A percentile compares a stretch with the other conserved stretches of the same genome.
Evolutionary conservation across 2,329 filamentous ascomycete genomes (phyloP).

Genomic region (Diaporthe caulivora): DNA sequence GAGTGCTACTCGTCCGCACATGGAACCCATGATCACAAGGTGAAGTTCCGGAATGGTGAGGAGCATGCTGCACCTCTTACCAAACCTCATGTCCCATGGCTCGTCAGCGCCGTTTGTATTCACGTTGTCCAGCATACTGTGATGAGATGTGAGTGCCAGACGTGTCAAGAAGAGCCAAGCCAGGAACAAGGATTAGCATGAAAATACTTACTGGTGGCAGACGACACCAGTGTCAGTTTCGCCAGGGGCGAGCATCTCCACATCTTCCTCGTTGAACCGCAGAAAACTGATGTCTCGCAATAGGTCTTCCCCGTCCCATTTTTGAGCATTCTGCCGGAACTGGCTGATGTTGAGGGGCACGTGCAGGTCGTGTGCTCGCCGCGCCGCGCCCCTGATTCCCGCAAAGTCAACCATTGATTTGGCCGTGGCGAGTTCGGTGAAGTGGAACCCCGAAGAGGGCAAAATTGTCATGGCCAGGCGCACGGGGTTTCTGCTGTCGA

Average conservation of each 20-base stretch:
- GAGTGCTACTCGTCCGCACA: conserved; percentile 75
- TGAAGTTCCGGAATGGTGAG: conserved; percentile 76
- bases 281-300: conserved; percentile 50
- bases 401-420: conserved; percentile 5
- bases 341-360: conserved; percentile 18
- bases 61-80: conserved; percentile 72
- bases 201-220: conserved; percentile 43
- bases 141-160: neutral
- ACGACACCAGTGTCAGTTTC: conserved; percentile 42
- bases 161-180: neutral
- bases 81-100: conserved; percentile 50
- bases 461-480: conserved; percentile 35
- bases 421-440: conserved; percentile 1
- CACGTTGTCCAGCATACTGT: conserved; percentile 46
- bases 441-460: conserved; percentile 26
- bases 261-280: conserved; percentile 61
- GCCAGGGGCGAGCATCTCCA: conserved; percentile 59
- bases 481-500: neutral
- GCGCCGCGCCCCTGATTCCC: neutral
- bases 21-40: conserved; percentile 75
- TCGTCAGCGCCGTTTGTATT: conserved; percentile 44
- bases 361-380: conserved; percentile 16
- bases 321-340: conserved; percentile 23
- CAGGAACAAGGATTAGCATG: neutral
- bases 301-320: conserved; percentile 10